Evolutionary conservation across 768 basidiomycete genomes (phyloP).

Genomic region (Scleroderma citrinum): DNA sequence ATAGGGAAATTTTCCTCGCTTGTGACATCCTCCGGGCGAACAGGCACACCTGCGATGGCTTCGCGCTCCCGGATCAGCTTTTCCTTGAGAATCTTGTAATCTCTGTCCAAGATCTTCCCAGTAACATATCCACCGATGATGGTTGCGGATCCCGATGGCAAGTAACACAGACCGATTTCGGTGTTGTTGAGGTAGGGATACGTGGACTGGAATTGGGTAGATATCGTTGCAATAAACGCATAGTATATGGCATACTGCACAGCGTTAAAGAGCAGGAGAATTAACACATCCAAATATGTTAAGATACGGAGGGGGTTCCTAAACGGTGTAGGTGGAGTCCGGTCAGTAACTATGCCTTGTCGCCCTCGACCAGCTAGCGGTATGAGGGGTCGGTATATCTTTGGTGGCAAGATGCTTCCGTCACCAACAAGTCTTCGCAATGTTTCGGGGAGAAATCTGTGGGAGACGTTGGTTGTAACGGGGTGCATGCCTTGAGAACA

Average conservation of each 20-base stretch:
- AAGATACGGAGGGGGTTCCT: constrained; percentile 35
- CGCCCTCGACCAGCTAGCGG: constrained; percentile 20
- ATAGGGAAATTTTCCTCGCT: constrained; percentile 48
- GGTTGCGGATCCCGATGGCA: constrained; percentile 71
- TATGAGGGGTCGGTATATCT: constrained; percentile 24
- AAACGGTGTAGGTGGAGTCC: constrained; percentile 18
- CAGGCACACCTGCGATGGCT: constrained; percentile 17
- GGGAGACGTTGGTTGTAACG: constrained; percentile 24
- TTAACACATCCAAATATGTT: constrained; percentile 32
- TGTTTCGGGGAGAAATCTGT: constrained; percentile 23
- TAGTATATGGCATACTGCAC: constrained; percentile 49
- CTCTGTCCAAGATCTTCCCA: constrained; percentile 61
- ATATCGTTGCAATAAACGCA: constrained; percentile 37
- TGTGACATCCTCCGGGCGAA: constrained; percentile 15
- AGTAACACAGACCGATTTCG: constrained; percentile 68
- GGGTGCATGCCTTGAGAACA: constrained; percentile 14
- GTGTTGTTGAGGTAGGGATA: constrained; percentile 47
- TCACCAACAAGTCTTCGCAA: constrained; percentile 21
- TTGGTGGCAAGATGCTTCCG: constrained; percentile 23
- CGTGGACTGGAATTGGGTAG: constrained; percentile 43
- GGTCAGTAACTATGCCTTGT: constrained; percentile 1
- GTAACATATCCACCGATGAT: constrained; percentile 50
- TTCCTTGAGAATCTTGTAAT: constrained; percentile 44
- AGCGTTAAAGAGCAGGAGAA: constrained; percentile 46
- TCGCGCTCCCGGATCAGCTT: constrained; percentile 8